A percentile compares a stretch with the other conserved stretches of the same genome.
Evolutionary conservation across 2,329 filamentous ascomycete genomes (phyloP).

Genomic region (Colletotrichum lini): DNA sequence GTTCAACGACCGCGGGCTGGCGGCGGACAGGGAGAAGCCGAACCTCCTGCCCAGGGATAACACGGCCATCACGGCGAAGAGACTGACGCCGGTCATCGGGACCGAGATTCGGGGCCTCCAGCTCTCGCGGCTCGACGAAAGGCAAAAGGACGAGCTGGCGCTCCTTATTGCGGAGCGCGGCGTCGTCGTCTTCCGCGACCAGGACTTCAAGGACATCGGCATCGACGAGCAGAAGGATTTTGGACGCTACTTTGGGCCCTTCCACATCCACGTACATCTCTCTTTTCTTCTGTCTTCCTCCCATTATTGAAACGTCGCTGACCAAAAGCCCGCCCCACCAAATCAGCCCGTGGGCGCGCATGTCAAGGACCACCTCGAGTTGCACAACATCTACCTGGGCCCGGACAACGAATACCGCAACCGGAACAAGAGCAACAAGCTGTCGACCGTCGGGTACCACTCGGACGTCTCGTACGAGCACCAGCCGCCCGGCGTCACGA

Average conservation of each 20-base stretch:
- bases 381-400: conserved; percentile 63
- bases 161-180: conserved; percentile 58
- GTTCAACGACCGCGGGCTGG: conserved; percentile 50
- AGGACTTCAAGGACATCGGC: conserved; percentile 48
- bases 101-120: conserved; percentile 59
- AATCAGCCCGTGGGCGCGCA: conserved; percentile 58
- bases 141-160: conserved; percentile 59
- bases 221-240: conserved; percentile 35
- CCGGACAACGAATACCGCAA: conserved; percentile 60
- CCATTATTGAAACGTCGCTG: background rate
- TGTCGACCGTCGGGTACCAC: conserved; percentile 57
- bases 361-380: conserved; percentile 58
- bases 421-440: conserved; percentile 51
- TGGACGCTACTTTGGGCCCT: conserved; percentile 51
- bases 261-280: conserved; percentile 54
- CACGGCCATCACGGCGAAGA: conserved; percentile 43
- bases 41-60: conserved; percentile 46
- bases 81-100: conserved; percentile 50
- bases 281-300: conserved; percentile 21
- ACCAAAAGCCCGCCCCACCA: background rate
- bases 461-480: conserved; percentile 60
- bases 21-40: conserved; percentile 49
- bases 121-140: conserved; percentile 54
- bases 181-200: conserved; percentile 56
- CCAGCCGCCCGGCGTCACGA: conserved; percentile 58